Evolutionary conservation across 2,329 filamentous ascomycete genomes (phyloP).

Genomic region (Aureobasidium sp.): DNA sequence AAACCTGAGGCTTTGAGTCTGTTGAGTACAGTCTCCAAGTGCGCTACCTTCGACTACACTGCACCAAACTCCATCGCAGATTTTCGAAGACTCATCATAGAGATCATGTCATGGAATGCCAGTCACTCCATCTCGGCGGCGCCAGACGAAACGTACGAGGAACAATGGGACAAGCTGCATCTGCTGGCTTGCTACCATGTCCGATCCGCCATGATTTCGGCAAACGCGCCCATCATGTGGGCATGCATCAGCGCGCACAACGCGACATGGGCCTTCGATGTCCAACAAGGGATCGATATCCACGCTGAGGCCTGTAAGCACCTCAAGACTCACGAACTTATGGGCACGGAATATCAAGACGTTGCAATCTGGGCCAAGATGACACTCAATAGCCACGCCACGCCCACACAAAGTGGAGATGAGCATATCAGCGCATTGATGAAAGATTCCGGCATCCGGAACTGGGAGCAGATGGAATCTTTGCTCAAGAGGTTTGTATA

Average conservation of each 20-base stretch:
- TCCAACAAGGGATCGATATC: constrained; percentile 16
- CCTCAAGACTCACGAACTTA: constrained; percentile 16
- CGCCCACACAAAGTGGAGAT: constrained; percentile 19
- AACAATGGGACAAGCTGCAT: constrained; percentile 16
- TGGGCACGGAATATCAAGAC: constrained; percentile 20
- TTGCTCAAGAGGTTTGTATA: background rate
- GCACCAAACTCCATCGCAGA: background rate
- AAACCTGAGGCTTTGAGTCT: constrained; percentile 18
- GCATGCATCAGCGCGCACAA: constrained; percentile 10
- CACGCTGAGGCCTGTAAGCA: constrained; percentile 18
- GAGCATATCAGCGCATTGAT: background rate
- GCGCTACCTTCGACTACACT: constrained; percentile 2
- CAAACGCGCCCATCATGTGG: constrained; percentile 14
- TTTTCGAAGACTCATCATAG: constrained; percentile 16
- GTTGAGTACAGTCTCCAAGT: constrained; percentile 12
- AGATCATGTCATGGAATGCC: constrained; percentile 20
- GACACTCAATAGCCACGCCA: constrained; percentile 16
- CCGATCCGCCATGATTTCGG: constrained; percentile 18
- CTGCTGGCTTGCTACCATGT: constrained; percentile 19
- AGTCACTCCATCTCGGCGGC: constrained; percentile 14
- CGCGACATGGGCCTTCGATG: constrained; percentile 8
- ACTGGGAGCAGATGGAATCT: background rate
- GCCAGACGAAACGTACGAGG: constrained; percentile 15
- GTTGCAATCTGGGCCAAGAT: constrained; percentile 19
- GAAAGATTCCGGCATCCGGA: background rate